These are phyloP conservation scores for Penicillium herquei DNA, from an alignment of 495 filamentous ascomycete genomes.

Conservation along the genomic window DNA sequence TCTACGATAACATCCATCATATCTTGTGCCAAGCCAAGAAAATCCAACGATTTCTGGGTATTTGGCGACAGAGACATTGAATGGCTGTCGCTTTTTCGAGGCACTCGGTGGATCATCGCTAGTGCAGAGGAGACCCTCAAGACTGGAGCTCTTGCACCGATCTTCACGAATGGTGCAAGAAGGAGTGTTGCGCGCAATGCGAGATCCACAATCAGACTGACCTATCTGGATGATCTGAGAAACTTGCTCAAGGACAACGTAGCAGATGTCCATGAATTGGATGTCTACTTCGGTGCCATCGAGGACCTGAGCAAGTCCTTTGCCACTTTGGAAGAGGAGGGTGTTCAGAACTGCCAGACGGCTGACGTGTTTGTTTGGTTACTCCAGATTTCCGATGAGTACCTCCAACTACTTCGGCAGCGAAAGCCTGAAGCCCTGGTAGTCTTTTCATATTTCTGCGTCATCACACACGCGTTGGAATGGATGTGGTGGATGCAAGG, in stretches of 20 bases:
- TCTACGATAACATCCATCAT: conserved; percentile 38
- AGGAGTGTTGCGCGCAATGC: conserved; percentile 7
- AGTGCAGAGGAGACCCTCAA: conserved; percentile 2
- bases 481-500: conserved; percentile 40
- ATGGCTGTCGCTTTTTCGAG: conserved; percentile 10
- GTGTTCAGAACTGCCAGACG: conserved; percentile 7
- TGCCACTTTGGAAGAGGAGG: conserved; percentile 5
- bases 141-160: conserved; percentile 7
- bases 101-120: conserved; percentile 7
- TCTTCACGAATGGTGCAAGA: conserved; percentile 6
- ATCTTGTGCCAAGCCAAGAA: conserved; percentile 33
- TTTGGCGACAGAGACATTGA: conserved; percentile 27
- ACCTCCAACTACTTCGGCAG: conserved; percentile 29
- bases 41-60: conserved; percentile 31
- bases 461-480: conserved; percentile 33
- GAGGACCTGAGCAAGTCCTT: conserved; percentile 16
- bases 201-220: conserved; percentile 5
- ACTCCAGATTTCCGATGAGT: conserved; percentile 28
- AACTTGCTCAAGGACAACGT: conserved; percentile 13
- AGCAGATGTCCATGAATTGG: conserved; percentile 2
- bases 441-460: conserved; percentile 42
- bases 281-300: conserved; percentile 10
- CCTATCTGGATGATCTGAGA: conserved; percentile 6
- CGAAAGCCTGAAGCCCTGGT: conserved; percentile 18
- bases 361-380: conserved; percentile 41